Conservation (phyloP, 2,329 filamentous ascomycete genomes). For the Talaromyces rugulosus region DNA sequence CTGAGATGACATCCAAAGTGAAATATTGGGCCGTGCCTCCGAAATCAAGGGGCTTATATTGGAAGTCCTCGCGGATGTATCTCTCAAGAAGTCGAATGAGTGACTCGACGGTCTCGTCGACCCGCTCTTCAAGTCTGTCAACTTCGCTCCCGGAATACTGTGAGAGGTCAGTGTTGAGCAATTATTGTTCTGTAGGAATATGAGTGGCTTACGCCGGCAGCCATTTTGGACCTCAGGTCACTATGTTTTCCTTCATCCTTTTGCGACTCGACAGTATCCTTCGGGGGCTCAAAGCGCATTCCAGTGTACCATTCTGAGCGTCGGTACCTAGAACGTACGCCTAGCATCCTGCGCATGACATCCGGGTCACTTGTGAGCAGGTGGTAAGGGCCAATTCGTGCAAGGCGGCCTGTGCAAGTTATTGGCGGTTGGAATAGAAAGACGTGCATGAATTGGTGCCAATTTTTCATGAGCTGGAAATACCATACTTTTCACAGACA, state of each 20-base stretch:
- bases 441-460: neutral
- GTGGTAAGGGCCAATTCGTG: neutral
- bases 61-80: neutral
- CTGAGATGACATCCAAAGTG: neutral
- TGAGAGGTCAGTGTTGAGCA: neutral
- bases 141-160: neutral
- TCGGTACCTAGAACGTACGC: neutral
- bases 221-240: neutral
- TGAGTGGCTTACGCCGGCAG: neutral
- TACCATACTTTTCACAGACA: neutral
- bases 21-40: neutral
- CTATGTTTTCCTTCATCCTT: neutral
- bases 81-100: neutral
- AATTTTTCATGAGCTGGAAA: neutral
- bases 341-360: neutral
- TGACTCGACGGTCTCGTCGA: neutral
- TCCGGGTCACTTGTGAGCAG: neutral
- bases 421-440: neutral
- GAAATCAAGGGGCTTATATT: neutral
- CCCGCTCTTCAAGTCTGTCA: neutral
- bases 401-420: neutral
- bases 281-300: neutral
- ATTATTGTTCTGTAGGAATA: neutral
- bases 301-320: neutral
- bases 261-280: neutral